phyloP scores from a whole-genome alignment of 805 yeast species.

The Candida maesae region DNA sequence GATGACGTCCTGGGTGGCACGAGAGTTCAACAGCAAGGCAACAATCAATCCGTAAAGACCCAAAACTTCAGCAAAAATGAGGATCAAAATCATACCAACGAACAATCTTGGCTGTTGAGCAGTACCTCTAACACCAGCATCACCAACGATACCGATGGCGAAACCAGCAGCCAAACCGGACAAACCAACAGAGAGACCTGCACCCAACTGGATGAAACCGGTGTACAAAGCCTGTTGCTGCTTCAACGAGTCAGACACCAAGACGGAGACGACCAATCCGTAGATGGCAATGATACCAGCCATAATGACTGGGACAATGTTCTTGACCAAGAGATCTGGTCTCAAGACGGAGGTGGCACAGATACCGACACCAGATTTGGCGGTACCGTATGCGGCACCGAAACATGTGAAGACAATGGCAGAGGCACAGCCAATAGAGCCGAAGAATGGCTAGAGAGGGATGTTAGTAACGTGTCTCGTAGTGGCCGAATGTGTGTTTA shows the following conservation, averaged over 20 bases:
- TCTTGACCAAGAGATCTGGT: conserved; percentile 92
- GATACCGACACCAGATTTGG: conserved; percentile 98
- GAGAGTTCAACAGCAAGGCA: conserved; percentile 94
- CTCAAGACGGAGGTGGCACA: conserved; percentile 97
- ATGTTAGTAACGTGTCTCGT: conserved; percentile 5
- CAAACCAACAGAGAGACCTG: conserved; percentile 95
- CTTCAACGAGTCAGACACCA: conserved; percentile 83
- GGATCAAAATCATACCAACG: conserved; percentile 97
- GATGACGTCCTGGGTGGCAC: conserved; percentile 89
- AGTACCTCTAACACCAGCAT: conserved; percentile 98
- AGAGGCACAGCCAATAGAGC: conserved; percentile 98
- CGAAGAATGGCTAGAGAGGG: conserved; percentile 73
- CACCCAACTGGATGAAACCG: conserved; percentile 97
- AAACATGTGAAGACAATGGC: conserved; percentile 98
- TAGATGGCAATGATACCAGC: conserved; percentile 99
- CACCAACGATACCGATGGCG: conserved; percentile 99
- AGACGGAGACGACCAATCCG: conserved; percentile 93
- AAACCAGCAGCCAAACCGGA: conserved; percentile 98
- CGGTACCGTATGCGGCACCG: conserved; percentile 99
- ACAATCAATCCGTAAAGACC: conserved; percentile 98
- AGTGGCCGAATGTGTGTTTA: background rate
- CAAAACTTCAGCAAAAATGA: conserved; percentile 98
- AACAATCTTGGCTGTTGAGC: conserved; percentile 98
- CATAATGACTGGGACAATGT: conserved; percentile 96
- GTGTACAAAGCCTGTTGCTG: conserved; percentile 93